Evolutionary conservation across 2,329 filamentous ascomycete species (phyloP).

Genomic region (Ceratocystis huliohia): DNA sequence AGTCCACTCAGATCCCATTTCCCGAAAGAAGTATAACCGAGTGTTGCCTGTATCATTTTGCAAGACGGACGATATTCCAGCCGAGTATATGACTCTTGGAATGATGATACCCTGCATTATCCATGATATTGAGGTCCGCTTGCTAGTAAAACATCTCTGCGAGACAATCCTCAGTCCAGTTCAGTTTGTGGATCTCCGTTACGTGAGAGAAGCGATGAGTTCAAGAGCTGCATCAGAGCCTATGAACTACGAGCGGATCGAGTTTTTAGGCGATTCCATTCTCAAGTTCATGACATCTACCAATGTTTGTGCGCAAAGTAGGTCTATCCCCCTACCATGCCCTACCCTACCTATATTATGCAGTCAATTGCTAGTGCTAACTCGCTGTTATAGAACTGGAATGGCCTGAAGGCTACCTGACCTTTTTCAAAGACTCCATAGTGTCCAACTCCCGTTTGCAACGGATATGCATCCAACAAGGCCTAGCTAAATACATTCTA

Average conservation of each 20-base stretch:
- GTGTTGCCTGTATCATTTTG: conserved; percentile 39
- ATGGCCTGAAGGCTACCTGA: conserved; percentile 68
- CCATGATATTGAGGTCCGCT: conserved; percentile 51
- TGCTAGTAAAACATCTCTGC: conserved; percentile 50
- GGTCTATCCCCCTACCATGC: conserved; percentile 23
- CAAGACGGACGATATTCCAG: conserved; percentile 36
- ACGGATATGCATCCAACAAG: conserved; percentile 46
- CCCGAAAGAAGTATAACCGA: conserved; percentile 33
- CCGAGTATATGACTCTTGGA: conserved; percentile 37
- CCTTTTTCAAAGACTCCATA: conserved; percentile 51
- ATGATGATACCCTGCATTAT: conserved; percentile 61
- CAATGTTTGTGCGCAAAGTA: conserved; percentile 46
- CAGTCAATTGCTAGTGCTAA: conserved; percentile 19
- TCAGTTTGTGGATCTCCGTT: conserved; percentile 38
- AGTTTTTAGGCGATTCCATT: conserved; percentile 76
- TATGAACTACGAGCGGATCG: conserved; percentile 67
- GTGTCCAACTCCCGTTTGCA: conserved; percentile 67
- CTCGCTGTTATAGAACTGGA: conserved; percentile 37
- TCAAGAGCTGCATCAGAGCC: conserved; percentile 46
- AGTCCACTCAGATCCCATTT: conserved; percentile 22
- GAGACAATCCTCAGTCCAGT: conserved; percentile 31
- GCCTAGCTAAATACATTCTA: conserved; percentile 62
- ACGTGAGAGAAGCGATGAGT: conserved; percentile 58
- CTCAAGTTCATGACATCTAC: conserved; percentile 62
- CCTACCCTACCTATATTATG: neutral